Base-by-base conservation (phyloP, 176 grass and related monocot genomes). In the Carex scoparia region DNA sequence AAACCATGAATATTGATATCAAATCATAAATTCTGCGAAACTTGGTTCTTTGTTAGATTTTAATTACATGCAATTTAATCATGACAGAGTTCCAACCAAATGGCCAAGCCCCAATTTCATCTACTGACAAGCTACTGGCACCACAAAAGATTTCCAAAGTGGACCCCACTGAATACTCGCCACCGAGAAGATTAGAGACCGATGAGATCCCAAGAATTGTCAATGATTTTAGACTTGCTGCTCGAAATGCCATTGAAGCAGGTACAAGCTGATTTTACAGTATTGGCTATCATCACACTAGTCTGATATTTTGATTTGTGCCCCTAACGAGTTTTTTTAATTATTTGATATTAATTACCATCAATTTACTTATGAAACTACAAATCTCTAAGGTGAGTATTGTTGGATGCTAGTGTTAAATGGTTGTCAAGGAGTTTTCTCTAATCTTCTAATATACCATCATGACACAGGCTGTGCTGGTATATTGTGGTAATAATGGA, bases 241-340 rank as follows among this genome's bases (percentile, higher is more conserved):
- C 92, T 72, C 71, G 80, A 81, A 94, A 92, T 67, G 84, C 87
- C 65, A 90, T 94, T 0, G 81, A 92, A 83, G 88, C 92, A 60
- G 92, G 92, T 94, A 86, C 9, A 60, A 23, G 18, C 44, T 58
- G 42, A 58, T 64, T 82, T 80, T 18, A 62, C 35, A 60, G 16
- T 10, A 81, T 40, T 62, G 7, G 1, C 32, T 23, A 49, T 58
- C 54, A 79, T 8, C 2, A 9, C 54, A 79, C 30, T 79, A 57
- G 30, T 79, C 30, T 35, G 13, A 79, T 55, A 48, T 8, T 48
- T 48, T 48, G 7, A 35, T 35, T 35, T 35, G 33, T 3, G 3
- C 33, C 33, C 33, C 33, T 35, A 35, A 35, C 1, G 1, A 35
- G 33, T 35, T 35, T 35, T 35, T 1, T 35, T 75, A 35, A 35